Percentiles rank a stretch among this genome's conserved stretches.
Conservation (phyloP, 352 stramenopile genomes). For the Phytophthora agathidicida region DNA sequence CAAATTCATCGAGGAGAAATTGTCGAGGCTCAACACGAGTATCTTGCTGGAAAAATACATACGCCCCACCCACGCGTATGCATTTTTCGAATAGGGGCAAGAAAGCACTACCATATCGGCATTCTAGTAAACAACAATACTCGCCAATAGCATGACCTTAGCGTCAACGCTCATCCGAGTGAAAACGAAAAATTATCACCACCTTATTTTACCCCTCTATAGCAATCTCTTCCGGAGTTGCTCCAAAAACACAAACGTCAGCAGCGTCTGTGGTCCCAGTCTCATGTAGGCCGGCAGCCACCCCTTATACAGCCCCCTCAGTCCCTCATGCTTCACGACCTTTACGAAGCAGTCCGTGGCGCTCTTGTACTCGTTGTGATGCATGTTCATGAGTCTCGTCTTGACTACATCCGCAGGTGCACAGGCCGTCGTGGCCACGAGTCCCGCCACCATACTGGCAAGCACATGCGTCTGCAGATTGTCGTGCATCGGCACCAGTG, state of each 20-base stretch:
- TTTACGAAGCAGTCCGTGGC: constrained; percentile 85
- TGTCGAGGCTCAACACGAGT: too few species aligned
- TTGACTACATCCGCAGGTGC: constrained; percentile 84
- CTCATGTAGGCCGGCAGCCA: constrained; percentile 88
- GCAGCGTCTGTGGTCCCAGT: constrained; percentile 77
- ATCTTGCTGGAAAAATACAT: too few species aligned
- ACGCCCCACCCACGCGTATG: too few species aligned
- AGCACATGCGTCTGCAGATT: constrained; percentile 77
- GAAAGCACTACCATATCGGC: too few species aligned
- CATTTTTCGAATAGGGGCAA: too few species aligned
- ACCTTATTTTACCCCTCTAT: constrained; percentile 23
- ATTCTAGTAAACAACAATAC: too few species aligned
- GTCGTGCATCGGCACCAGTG: constrained; percentile 54
- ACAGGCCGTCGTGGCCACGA: constrained; percentile 81
- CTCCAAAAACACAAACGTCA: constrained; percentile 89
- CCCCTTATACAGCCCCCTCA: constrained; percentile 83
- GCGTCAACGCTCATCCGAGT: too few species aligned
- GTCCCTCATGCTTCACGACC: constrained; percentile 74
- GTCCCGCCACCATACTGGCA: constrained; percentile 76
- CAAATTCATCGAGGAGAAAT: too few species aligned
- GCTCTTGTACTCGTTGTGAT: constrained; percentile 78
- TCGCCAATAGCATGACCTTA: too few species aligned
- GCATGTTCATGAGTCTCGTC: constrained; percentile 87
- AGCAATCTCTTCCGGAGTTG: constrained; percentile 77
- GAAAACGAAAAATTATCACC: too few species aligned